Base-by-base conservation (phyloP, 495 filamentous ascomycete species). In the Podospora anserina region DNA sequence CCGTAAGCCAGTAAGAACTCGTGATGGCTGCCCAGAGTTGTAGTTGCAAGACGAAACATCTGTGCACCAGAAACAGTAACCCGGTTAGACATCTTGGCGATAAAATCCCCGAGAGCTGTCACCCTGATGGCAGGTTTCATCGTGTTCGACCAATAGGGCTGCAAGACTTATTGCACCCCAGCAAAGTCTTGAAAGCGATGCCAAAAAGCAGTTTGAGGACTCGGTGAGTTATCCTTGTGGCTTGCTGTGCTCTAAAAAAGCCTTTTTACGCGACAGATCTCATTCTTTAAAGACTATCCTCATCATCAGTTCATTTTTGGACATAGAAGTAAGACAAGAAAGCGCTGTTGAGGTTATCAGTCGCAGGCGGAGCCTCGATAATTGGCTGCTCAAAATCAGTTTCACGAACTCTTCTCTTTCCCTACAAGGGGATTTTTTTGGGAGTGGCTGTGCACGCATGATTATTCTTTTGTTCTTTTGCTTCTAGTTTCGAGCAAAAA, bases 1-100 rank as follows among this genome's bases (percentile, higher is more conserved):
- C 13, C 13, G 39, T 49, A 11, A 13, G 39, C 39, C 39, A 49
- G 39, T 49, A 13, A 49, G 39, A 49, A 16, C 4, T 58, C 55
- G 11, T 58, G 55, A 58, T 26, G n/a, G n/a, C n/a, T 26, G 55
- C n/a, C 55, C 23, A 26, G n/a, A 26, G 23, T 18, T 58, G 55
- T 20, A 9, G n/a, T 26, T 20, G n/a, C 23, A 26, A 58, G n/a
- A 20, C 55, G 55, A 58, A 58, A 58, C 55, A 58, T 58, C 55
- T 20, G 23, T 58, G 55, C 55, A 26, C 55, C 55, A 58, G 55
- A 58, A 26, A 58, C 55, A 58, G n/a, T 20, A n/a, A 58, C 55
- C 55, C 23, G 55, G 55, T 58, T 6, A 18, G 23, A 58, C n/a
- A 58, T 58, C 55, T 58, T 58, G 55, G 55, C 55, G 15, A 15